A percentile compares a stretch with the other conserved stretches of the same genome.
Conservation (phyloP, 352 stramenopile genomes). For the Blastocystis sp. region DNA sequence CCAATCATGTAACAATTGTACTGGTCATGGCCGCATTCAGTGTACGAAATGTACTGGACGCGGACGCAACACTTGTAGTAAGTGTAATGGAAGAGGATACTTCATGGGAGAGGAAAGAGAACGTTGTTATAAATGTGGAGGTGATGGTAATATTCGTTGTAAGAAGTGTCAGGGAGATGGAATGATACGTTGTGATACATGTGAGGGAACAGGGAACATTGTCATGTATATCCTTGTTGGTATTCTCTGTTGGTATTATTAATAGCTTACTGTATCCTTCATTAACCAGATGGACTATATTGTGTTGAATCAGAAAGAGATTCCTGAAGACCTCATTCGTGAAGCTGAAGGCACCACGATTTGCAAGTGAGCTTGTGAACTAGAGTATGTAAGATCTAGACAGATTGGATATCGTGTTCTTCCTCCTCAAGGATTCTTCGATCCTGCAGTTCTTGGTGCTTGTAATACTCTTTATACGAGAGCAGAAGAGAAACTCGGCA, state of each 20-base stretch:
- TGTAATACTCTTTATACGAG: conserved; percentile 48
- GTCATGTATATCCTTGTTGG: conserved; percentile 24
- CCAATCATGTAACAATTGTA: neutral
- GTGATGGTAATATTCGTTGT: neutral
- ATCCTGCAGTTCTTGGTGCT: neutral
- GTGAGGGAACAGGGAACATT: conserved; percentile 6
- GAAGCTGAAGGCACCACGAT: conserved; percentile 5
- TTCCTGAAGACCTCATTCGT: conserved; percentile 2
- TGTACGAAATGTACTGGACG: conserved; percentile 19
- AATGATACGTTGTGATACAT: conserved; percentile 11
- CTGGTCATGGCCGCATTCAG: conserved; percentile 22
- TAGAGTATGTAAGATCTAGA: neutral
- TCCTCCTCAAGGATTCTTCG: conserved; percentile 43
- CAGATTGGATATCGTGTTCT: conserved; percentile 38
- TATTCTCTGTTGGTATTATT: neutral
- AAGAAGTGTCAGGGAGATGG: conserved; percentile 16
- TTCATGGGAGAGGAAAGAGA: neutral
- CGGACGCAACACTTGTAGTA: neutral
- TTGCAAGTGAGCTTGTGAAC: neutral
- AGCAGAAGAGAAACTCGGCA: conserved; percentile 11
- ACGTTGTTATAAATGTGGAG: conserved; percentile 3
- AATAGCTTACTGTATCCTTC: conserved; percentile 42
- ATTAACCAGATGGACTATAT: conserved; percentile 8
- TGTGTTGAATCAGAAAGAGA: conserved; percentile 13
- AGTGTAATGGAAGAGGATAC: neutral